Percentiles rank a stretch among this genome's conserved stretches.
These are phyloP conservation scores for Graphiopsis chlorocephala DNA, from an alignment of 2,329 filamentous ascomycete species.

Conservation along the genomic window DNA sequence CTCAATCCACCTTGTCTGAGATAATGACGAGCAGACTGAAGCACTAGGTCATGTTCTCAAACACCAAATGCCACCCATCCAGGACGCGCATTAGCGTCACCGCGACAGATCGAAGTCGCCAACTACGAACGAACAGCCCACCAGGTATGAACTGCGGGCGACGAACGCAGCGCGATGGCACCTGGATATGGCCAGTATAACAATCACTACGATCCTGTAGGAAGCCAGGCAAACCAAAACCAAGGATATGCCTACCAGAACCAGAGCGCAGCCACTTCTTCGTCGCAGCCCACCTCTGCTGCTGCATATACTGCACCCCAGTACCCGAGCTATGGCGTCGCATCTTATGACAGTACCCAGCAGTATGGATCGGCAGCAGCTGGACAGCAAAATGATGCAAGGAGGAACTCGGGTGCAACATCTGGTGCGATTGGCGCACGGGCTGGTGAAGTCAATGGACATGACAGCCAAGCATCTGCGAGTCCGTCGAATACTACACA, in stretches of 20 bases:
- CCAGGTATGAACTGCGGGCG: background rate
- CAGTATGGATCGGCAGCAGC: slow-evolving; percentile 22
- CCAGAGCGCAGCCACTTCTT: slow-evolving; percentile 19
- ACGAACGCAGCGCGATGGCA: background rate
- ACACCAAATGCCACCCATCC: background rate
- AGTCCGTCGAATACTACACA: slow-evolving; percentile 9
- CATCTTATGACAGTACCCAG: slow-evolving; percentile 20
- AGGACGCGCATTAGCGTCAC: background rate
- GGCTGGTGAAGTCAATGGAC: slow-evolving; percentile 13
- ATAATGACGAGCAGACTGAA: background rate
- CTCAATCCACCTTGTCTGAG: too few species aligned
- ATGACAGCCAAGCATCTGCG: slow-evolving; percentile 24
- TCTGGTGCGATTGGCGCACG: background rate
- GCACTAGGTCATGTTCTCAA: background rate
- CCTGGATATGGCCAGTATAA: slow-evolving; percentile 18
- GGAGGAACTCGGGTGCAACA: background rate
- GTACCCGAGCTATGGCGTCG: slow-evolving; percentile 20
- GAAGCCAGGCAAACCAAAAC: slow-evolving; percentile 30
- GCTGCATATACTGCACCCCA: background rate
- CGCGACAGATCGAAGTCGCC: background rate
- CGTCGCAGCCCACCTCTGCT: slow-evolving; percentile 11
- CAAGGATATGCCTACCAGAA: slow-evolving; percentile 23
- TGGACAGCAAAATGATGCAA: slow-evolving; percentile 18
- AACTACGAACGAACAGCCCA: background rate
- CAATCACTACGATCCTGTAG: slow-evolving; percentile 34